Base-by-base conservation (phyloP, 1,284 basidiomycete genomes). In the Moesziomyces aphidis region DNA sequence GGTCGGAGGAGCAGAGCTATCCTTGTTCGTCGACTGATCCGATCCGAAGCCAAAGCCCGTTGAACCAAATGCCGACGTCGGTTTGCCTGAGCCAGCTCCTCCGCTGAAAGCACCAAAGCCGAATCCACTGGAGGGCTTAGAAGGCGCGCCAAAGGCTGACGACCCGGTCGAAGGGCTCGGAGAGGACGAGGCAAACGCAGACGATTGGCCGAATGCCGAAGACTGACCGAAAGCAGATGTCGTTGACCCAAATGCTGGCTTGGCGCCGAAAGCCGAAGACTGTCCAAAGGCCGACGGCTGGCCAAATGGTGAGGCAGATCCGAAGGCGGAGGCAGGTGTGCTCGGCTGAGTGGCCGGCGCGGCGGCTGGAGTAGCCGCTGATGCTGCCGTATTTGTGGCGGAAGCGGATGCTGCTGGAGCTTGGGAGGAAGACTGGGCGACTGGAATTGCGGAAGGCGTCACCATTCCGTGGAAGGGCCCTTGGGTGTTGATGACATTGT, bases 401-500 rank as follows among this genome's bases (percentile, higher is more conserved):
- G 31, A 26, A 34, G 58, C 26, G 1, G 52, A 28, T 3, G 52
- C 48, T 46, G 51, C 47, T 26, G 45, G 39, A 19, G 39, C 39
- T 11, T 42, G 39, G 17, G 39, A 42, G 19, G 39, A 19, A 42
- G 31, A 34, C 31, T 34, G 31, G 31, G 31, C 31, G 31, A 34
- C 45, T 36, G 61, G 60, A 9, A 39, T 19, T 11, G 45, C 24
- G 5, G 60, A 61, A 0, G 70, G 55, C 4, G 58, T 62, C 15
- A 74, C 56, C 86, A 88, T 87, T 1, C 84, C 85, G 1, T 84
- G 81, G 67, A 88, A 88, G 44, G 61, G n/a, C 72, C 85, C 34
- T 22, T 85, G 85, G 3, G 88, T 86, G 80, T 92, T 90, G 50
- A 92, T 89, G 39, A 92, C 81, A 78, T 90, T 87, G 91, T 93